Conservation (phyloP, 352 stramenopile species). For the Halophytophthora polymorphica region DNA sequence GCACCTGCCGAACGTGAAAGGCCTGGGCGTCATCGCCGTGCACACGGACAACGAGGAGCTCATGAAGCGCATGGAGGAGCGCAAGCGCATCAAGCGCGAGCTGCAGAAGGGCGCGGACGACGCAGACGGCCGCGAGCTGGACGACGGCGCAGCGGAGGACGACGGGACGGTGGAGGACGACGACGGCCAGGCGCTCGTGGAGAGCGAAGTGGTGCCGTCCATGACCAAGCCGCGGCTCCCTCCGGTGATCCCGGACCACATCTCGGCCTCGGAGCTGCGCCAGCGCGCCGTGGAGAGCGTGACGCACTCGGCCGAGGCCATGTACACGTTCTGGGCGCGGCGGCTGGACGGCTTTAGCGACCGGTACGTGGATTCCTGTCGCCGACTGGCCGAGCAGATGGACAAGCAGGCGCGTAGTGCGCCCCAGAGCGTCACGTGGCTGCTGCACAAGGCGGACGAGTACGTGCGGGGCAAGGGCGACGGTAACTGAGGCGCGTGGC, state of each 20-base stretch:
- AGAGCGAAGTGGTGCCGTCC: slow-evolving; percentile 41
- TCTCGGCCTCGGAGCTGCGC: slow-evolving; percentile 35
- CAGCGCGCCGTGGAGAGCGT: slow-evolving; percentile 38
- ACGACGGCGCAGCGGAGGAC: slow-evolving; percentile 13
- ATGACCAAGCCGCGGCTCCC: slow-evolving; percentile 41
- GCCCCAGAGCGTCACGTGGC: slow-evolving; percentile 44
- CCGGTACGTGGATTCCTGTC: slow-evolving; percentile 67
- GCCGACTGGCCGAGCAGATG: slow-evolving; percentile 59
- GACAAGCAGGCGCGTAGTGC: slow-evolving; percentile 48
- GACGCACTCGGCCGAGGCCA: slow-evolving; percentile 48
- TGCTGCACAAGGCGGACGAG: slow-evolving; percentile 45
- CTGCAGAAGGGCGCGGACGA: slow-evolving; percentile 34
- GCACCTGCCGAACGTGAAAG: slow-evolving; percentile 50
- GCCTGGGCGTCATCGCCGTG: slow-evolving; percentile 50
- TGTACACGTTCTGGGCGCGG: slow-evolving; percentile 74
- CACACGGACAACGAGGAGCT: slow-evolving; percentile 42
- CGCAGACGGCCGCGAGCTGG: slow-evolving; percentile 24
- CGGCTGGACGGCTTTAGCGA: slow-evolving; percentile 63
- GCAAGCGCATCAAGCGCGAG: slow-evolving; percentile 64
- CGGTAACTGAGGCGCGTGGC: too few relatives aligned
- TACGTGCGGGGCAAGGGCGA: slow-evolving; percentile 28
- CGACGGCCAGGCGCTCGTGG: slow-evolving; percentile 38
- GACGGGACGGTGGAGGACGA: slow-evolving; percentile 28
- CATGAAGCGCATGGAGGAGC: slow-evolving; percentile 63
- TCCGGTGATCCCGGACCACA: slow-evolving; percentile 42